Evolutionary conservation across 2,329 filamentous ascomycete species (phyloP).

Genomic region (Paecilomyces sp.): DNA sequence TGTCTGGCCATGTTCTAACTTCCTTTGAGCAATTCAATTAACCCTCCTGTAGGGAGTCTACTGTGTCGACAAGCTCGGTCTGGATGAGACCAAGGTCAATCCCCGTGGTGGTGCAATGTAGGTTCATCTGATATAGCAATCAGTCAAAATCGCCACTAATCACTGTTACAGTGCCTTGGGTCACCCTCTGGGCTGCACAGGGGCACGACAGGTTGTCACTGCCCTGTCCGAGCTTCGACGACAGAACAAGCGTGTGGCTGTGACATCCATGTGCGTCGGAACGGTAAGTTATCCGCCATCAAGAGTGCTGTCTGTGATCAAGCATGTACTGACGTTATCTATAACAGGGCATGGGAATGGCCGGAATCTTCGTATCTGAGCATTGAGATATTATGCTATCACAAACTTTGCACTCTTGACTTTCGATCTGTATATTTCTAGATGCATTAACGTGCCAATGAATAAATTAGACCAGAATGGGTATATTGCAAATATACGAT

Average conservation of each 20-base stretch:
- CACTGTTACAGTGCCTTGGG: constrained; percentile 60
- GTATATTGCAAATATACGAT: not conserved
- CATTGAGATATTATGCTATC: constrained; percentile 36
- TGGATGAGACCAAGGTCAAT: constrained; percentile 80
- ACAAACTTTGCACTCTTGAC: not conserved
- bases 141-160: not conserved
- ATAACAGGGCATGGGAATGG: constrained; percentile 61
- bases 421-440: not conserved
- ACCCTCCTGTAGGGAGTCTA: constrained; percentile 65
- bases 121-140: constrained; percentile 8
- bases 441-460: not conserved
- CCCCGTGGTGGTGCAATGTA: constrained; percentile 84
- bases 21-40: not conserved
- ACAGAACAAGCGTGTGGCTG: constrained; percentile 69
- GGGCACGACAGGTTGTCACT: constrained; percentile 83
- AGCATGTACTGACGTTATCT: not conserved
- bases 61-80: constrained; percentile 75
- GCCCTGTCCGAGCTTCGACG: constrained; percentile 78
- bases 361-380: constrained; percentile 86
- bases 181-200: constrained; percentile 84
- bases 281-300: constrained; percentile 53
- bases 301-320: not conserved
- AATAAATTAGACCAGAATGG: not conserved
- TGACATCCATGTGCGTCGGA: constrained; percentile 90
- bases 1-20: not conserved